Evolutionary conservation across 352 stramenopile genomes (phyloP), one percentile per base, ranked within the genome.

Genomic region (Blastocystis sp.): DNA sequence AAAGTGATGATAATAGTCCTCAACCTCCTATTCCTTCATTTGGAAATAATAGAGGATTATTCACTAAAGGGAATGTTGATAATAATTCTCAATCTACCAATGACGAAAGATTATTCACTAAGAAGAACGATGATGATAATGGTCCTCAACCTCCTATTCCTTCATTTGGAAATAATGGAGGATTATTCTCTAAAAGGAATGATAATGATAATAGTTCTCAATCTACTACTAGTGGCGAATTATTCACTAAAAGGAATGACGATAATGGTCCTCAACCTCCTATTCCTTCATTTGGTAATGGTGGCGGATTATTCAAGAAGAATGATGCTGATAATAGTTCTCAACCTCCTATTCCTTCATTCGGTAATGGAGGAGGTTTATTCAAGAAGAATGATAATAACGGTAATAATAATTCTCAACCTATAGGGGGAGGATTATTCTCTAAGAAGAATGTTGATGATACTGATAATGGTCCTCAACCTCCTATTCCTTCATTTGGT

Each of bases 401-500:
- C 18, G 50, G 50, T 18, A 56, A 56, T 56, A 56, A 56, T 9
- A 56, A 56, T 18, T 18, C 8, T 56, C 8, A 56, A 56, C 8
- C 56, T 66, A 26, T 30, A 24, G 56, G 11, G n/a, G 24, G 11
- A 34, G 24, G 56, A 34, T 26, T 66, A 30, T 66, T 66, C 34
- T 16, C 16, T 66, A 30, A 13, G 6, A 66, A 66, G 56, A 66
- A 66, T 34, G 56, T 37, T 11, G 20, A 66, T 34, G 20, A 34
- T 16, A 66, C n/a, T 8, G 20, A n/a, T 13, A n/a, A 30, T 24
- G 56, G 37, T 78, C 66, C 66, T 78, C 20, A 78, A 55, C 66
- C 66, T 78, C 66, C 66, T 55, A 20, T 13, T 78, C 37, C 66
- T 55, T 78, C 66, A 41, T 78, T 78, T 78, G 37, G 9, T 11